Evolutionary conservation across 345 rosid genomes (phyloP).

Genomic region (Hypericum perforatum): DNA sequence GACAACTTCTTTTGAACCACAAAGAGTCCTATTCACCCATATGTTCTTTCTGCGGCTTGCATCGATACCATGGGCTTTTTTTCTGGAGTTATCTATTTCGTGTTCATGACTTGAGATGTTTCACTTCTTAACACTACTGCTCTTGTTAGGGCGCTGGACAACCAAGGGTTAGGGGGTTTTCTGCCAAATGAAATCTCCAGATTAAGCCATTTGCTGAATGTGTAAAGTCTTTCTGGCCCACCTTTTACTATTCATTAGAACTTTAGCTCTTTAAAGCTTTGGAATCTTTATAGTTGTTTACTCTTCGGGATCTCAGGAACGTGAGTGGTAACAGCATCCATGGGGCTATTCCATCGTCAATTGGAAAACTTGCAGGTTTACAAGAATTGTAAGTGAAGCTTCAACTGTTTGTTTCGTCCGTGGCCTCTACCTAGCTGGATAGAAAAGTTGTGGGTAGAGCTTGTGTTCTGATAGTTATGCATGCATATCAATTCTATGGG

Average conservation of each 20-base stretch:
- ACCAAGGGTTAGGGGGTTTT: conserved; percentile 80
- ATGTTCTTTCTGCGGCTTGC: too few species aligned
- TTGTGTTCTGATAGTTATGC: too few species aligned
- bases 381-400: conserved; percentile 56
- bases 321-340: conserved; percentile 69
- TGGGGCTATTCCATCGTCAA: conserved; percentile 66
- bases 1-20: too few species aligned
- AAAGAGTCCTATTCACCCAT: too few species aligned
- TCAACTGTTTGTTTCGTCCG: background rate
- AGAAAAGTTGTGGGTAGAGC: too few species aligned
- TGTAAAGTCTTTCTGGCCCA: conserved; percentile 40
- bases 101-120: background rate
- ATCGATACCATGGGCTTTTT: too few species aligned
- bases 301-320: conserved; percentile 41
- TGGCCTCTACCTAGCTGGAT: too few species aligned
- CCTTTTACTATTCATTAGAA: background rate
- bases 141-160: conserved; percentile 65
- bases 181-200: conserved; percentile 64
- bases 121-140: background rate
- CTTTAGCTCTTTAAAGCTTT: background rate
- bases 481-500: too few species aligned
- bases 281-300: background rate
- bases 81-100: too few species aligned
- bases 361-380: conserved; percentile 58
- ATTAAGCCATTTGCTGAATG: conserved; percentile 66